A percentile compares a stretch with the other conserved stretches of the same genome.
Evolutionary conservation across 805 yeast genomes (phyloP).

Genomic region (Kluyveromyces lactis): DNA sequence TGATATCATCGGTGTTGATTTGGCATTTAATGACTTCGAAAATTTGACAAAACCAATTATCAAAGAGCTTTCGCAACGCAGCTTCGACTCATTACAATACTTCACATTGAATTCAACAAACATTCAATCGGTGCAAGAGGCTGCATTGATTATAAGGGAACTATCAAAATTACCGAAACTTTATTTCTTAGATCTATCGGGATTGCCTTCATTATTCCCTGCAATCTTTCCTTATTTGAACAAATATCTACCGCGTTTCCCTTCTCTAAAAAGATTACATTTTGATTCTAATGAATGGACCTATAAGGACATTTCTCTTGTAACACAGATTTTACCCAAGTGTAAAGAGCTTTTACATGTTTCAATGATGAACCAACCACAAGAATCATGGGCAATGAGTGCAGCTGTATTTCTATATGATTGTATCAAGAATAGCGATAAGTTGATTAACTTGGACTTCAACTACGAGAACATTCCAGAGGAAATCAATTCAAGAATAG

Average conservation of each 20-base stretch:
- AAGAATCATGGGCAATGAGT: slow-evolving; percentile 40
- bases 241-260: slow-evolving; percentile 60
- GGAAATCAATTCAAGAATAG: slow-evolving; percentile 59
- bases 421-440: slow-evolving; percentile 56
- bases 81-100: slow-evolving; percentile 31
- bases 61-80: slow-evolving; percentile 15
- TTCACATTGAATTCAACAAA: slow-evolving; percentile 61
- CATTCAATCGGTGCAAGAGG: slow-evolving; percentile 43
- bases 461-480: slow-evolving; percentile 56
- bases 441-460: slow-evolving; percentile 61
- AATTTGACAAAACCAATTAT: slow-evolving; percentile 23
- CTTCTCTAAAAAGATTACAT: slow-evolving; percentile 55
- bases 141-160: slow-evolving; percentile 40
- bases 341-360: slow-evolving; percentile 61
- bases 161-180: slow-evolving; percentile 49
- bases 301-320: slow-evolving; percentile 44
- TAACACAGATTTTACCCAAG: slow-evolving; percentile 63
- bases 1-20: slow-evolving; percentile 55
- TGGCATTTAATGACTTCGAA: slow-evolving; percentile 70
- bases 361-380: slow-evolving; percentile 55
- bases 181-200: slow-evolving; percentile 68
- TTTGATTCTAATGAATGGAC: slow-evolving; percentile 60
- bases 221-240: slow-evolving; percentile 47
- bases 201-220: slow-evolving; percentile 61
- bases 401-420: slow-evolving; percentile 59